A percentile compares a stretch with the other conserved stretches of the same genome.
Conservation (phyloP, 805 yeast genomes). For the Isabelozyma gotoi region DNA sequence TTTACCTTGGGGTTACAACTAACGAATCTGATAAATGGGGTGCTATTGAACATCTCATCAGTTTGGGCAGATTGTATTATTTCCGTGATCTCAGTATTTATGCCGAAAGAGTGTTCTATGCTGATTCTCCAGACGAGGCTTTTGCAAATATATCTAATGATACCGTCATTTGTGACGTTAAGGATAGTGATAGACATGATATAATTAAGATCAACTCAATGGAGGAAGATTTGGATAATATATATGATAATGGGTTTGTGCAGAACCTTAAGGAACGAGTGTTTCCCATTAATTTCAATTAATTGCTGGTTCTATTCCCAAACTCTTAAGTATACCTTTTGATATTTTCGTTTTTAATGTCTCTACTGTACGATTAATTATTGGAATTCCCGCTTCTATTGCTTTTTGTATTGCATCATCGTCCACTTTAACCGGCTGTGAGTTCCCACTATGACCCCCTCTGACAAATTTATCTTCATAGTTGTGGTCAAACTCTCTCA, state of each 20-base stretch:
- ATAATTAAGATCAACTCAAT: slow-evolving; percentile 21
- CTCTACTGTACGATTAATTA: neutral
- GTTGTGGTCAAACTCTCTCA: slow-evolving; percentile 7
- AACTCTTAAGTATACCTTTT: neutral
- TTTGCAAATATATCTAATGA: slow-evolving; percentile 30
- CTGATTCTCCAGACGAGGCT: slow-evolving; percentile 12
- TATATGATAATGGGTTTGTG: slow-evolving; percentile 52
- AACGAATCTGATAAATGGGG: slow-evolving; percentile 76
- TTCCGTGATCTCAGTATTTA: slow-evolving; percentile 13
- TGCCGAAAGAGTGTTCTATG: slow-evolving; percentile 20
- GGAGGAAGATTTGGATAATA: slow-evolving; percentile 35
- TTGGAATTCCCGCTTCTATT: neutral
- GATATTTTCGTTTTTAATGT: neutral
- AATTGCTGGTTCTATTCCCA: neutral
- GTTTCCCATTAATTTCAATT: slow-evolving; percentile 2
- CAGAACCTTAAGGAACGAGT: slow-evolving; percentile 37
- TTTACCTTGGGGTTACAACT: slow-evolving; percentile 70
- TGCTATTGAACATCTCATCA: slow-evolving; percentile 50
- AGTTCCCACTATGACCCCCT: neutral
- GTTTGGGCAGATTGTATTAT: slow-evolving; percentile 24
- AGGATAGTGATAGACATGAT: slow-evolving; percentile 6
- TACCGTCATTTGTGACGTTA: slow-evolving; percentile 15
- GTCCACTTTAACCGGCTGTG: slow-evolving; percentile 1
- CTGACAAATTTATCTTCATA: slow-evolving; percentile 9
- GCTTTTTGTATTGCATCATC: neutral